Base-by-base conservation (phyloP, 2,329 filamentous ascomycete species). In the Geoglossum cookeanum region DNA sequence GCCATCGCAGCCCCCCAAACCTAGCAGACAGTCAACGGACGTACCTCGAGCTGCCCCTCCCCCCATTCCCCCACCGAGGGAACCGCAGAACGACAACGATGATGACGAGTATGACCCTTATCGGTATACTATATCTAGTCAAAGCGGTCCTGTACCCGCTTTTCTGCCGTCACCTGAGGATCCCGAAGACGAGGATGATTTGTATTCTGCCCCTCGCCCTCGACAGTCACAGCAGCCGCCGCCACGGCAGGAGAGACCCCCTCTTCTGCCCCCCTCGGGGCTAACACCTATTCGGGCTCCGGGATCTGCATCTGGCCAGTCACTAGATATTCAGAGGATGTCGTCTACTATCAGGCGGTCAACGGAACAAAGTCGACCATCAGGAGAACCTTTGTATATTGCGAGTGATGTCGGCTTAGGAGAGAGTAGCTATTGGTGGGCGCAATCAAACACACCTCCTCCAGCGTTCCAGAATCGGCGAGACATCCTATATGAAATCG, bases 391-490 rank as follows among this genome's bases (percentile, higher is more conserved):
- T 49, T 87, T 88, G 1, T 94, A 83, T 65, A 91, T 97, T 60
- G 92, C 92, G 45, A 83, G 83, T 58, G 90, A 97, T 59, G 71
- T 97, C 58, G 90, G 97, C 64, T 74, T 97, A 42, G 83, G 80
- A 11, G 74, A 78, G 49, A 76, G 78, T 55, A 85, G 81, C 17
- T 78, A 83, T 55, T 98, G 92, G 92, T 98, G 91, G 90, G 80
- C 84, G 42, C 82, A 90, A 65, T 76, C 84, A 9, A 86, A 87
- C 60, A 80, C 80, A 42, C 78, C 90, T 1, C 92, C 92, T 2
- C 89, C 91, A 0, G 78, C 80, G 1, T 79, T 97, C 60, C 86
- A 94, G 66, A 82, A 81, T 53, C 83, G 91, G 55, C 85, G 81
- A 63, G 92, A 98, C 66, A 76, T 97, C 15, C 78, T 88, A 56